A percentile compares a stretch with the other conserved stretches of the same genome.
These are phyloP conservation scores for Populus simonii DNA, from an alignment of 345 rosid genomes.

Conservation along the genomic window DNA sequence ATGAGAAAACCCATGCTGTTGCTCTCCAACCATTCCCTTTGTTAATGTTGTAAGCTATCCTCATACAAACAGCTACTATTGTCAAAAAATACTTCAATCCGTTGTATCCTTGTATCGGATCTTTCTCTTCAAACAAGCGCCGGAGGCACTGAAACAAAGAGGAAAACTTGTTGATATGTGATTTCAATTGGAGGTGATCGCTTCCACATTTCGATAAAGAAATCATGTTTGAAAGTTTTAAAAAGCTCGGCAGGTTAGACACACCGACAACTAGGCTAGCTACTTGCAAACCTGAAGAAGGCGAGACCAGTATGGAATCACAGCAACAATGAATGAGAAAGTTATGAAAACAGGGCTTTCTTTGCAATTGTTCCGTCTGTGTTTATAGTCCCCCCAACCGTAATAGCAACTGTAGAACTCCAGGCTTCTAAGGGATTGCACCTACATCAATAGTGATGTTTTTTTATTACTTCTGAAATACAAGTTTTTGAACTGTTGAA, in stretches of 20 bases:
- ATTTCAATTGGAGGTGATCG: background rate
- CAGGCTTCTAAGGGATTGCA: constrained; percentile 68
- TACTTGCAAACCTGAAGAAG: constrained; percentile 46
- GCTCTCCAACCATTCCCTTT: constrained; percentile 35
- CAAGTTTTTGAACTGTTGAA: background rate
- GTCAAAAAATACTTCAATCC: constrained; percentile 57
- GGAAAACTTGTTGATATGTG: background rate
- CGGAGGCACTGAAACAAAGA: constrained; percentile 44
- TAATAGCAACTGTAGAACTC: constrained; percentile 72
- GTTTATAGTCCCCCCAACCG: constrained; percentile 60
- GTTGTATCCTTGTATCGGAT: constrained; percentile 48
- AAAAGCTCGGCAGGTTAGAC: background rate
- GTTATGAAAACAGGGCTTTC: constrained; percentile 27
- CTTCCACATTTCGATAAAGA: background rate
- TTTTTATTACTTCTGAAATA: background rate
- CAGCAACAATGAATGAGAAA: constrained; percentile 55
- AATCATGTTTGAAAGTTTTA: background rate
- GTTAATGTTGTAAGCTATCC: constrained; percentile 49
- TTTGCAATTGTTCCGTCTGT: constrained; percentile 42
- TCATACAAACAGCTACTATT: constrained; percentile 51
- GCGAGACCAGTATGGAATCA: constrained; percentile 58
- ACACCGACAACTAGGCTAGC: background rate
- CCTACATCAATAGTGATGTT: constrained; percentile 25
- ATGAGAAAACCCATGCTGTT: constrained; percentile 45
- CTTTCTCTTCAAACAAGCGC: constrained; percentile 60